These are phyloP conservation scores for Phytopythium aichiense DNA, from an alignment of 352 stramenopile genomes.

Conservation along the genomic window DNA sequence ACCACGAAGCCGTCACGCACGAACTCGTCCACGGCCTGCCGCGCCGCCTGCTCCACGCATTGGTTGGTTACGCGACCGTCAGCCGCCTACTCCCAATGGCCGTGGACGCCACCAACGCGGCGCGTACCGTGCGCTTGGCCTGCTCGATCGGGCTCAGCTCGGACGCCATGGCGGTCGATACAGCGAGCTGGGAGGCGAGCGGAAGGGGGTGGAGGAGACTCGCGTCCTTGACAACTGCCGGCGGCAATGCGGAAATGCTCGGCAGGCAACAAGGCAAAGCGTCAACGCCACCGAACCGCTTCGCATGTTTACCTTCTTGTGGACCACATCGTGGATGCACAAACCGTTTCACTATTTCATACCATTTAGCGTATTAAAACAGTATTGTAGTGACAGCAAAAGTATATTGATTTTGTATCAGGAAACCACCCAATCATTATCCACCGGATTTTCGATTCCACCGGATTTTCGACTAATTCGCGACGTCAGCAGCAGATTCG, in stretches of 20 bases:
- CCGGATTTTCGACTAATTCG: too few species aligned
- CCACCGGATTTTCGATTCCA: too few species aligned
- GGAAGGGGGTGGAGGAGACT: background rate
- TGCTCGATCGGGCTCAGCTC: slow-evolving; percentile 64
- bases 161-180: background rate
- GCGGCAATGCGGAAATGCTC: background rate
- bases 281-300: background rate
- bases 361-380: too few species aligned
- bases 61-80: background rate
- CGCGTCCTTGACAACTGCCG: background rate
- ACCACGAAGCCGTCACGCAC: slow-evolving; percentile 95
- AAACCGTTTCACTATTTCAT: too few species aligned
- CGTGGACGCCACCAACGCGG: background rate
- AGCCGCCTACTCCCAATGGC: background rate
- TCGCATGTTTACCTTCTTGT: background rate
- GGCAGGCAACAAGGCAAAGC: background rate
- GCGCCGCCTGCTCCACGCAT: slow-evolving; percentile 43
- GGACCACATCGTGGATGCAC: background rate
- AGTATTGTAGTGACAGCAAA: too few species aligned
- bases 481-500: too few species aligned
- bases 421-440: too few species aligned
- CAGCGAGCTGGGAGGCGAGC: background rate
- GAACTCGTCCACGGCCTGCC: slow-evolving; percentile 90
- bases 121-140: slow-evolving; percentile 63
- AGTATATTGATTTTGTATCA: too few species aligned